These are phyloP conservation scores for Ogataea ganodermae DNA, from an alignment of 805 yeast species.

Conservation along the genomic window DNA sequence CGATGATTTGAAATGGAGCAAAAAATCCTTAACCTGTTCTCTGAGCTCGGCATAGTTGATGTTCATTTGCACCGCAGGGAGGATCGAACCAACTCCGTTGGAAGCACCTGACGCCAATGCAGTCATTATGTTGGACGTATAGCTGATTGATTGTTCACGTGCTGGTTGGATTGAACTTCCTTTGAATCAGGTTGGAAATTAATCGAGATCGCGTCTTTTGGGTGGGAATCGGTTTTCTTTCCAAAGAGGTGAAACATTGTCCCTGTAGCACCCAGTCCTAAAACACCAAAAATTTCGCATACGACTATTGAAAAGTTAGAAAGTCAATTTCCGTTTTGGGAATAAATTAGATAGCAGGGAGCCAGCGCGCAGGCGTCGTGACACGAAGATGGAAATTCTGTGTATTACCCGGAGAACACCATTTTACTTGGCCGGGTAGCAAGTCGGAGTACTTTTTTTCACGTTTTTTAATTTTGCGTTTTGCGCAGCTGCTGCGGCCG, in stretches of 20 bases:
- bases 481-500: not conserved
- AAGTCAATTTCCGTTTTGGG: constrained; percentile 10
- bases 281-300: constrained; percentile 8
- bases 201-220: not conserved
- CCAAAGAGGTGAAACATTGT: constrained; percentile 5
- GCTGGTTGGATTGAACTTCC: not conserved
- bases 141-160: not conserved
- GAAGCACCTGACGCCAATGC: constrained; percentile 24
- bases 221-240: not conserved
- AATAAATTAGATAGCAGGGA: constrained; percentile 7
- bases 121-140: constrained; percentile 21
- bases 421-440: not conserved
- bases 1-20: constrained; percentile 62
- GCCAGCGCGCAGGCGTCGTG: not conserved
- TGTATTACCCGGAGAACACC: constrained; percentile 4
- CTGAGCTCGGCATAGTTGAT: constrained; percentile 67
- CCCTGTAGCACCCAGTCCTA: not conserved
- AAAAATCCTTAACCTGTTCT: constrained; percentile 60
- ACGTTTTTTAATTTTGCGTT: not conserved
- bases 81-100: constrained; percentile 23
- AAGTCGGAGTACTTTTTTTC: no score
- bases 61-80: constrained; percentile 32
- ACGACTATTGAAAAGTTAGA: not conserved
- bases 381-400: constrained; percentile 5
- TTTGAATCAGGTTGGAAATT: not conserved